Percentiles rank a stretch among this genome's conserved stretches.
Conservation (phyloP, 768 basidiomycete species). For the Auricularia sp. region DNA sequence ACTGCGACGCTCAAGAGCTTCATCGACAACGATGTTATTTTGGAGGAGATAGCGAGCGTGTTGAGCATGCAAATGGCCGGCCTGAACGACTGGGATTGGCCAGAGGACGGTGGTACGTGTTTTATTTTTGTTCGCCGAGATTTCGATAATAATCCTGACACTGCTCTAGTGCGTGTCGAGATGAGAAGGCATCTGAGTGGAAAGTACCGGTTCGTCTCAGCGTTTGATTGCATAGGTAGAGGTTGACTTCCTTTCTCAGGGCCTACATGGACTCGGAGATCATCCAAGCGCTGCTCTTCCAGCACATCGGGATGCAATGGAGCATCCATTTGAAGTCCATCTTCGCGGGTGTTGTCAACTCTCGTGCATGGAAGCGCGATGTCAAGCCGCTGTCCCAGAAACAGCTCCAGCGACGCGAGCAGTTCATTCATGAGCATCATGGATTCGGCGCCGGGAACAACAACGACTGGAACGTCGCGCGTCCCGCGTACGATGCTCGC, state of each 20-base stretch:
- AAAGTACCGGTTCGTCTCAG: slow-evolving; percentile 35
- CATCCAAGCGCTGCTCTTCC: slow-evolving; percentile 35
- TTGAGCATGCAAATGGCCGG: slow-evolving; percentile 36
- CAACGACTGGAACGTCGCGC: too few species aligned
- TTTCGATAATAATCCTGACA: too few species aligned
- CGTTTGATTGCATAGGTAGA: too few species aligned
- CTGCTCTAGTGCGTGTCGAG: slow-evolving; percentile 22
- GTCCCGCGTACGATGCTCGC: too few species aligned
- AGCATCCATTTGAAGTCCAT: slow-evolving; percentile 14
- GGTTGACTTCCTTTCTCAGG: too few species aligned
- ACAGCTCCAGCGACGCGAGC: too few species aligned
- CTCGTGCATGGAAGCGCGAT: slow-evolving; percentile 1
- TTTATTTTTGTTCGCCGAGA: too few species aligned
- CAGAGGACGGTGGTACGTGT: slow-evolving; percentile 23
- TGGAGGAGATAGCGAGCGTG: slow-evolving; percentile 35
- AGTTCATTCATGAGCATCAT: too few species aligned
- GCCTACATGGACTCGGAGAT: slow-evolving; percentile 34
- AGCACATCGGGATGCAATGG: slow-evolving; percentile 36
- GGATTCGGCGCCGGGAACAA: too few species aligned
- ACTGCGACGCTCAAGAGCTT: slow-evolving; percentile 33
- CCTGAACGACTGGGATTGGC: slow-evolving; percentile 36
- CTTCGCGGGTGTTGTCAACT: slow-evolving; percentile 13
- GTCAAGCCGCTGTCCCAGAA: not conserved
- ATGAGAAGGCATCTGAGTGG: slow-evolving; percentile 40
- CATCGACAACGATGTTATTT: slow-evolving; percentile 26